These are phyloP conservation scores for Cystoderma amianthinum DNA, from an alignment of 768 basidiomycete genomes.

Conservation along the genomic window DNA sequence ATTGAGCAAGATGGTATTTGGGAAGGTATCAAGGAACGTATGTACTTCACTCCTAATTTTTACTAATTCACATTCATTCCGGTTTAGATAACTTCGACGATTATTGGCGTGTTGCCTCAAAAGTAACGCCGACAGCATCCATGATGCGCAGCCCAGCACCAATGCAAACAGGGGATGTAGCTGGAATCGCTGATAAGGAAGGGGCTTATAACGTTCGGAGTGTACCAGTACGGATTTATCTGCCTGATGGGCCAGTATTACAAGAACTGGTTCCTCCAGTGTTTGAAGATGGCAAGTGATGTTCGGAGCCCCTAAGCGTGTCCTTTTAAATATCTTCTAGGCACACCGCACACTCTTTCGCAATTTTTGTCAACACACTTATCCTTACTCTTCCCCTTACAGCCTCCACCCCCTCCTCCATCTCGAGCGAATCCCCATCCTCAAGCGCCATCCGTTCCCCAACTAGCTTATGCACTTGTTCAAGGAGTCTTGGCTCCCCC, in stretches of 20 bases:
- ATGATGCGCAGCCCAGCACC: conserved; percentile 54
- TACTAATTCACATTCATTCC: conserved; percentile 5
- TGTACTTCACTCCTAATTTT: conserved; percentile 21
- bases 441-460: conserved; percentile 25
- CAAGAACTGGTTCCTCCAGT: conserved; percentile 86
- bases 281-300: conserved; percentile 62
- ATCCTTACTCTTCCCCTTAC: conserved; percentile 70
- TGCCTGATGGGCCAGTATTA: conserved; percentile 85
- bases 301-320: conserved; percentile 1
- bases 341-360: conserved; percentile 64
- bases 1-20: conserved; percentile 94
- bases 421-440: conserved; percentile 31
- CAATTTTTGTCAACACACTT: conserved; percentile 65
- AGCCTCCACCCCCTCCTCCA: conserved; percentile 34
- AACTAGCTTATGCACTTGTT: conserved; percentile 71
- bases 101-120: conserved; percentile 91
- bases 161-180: conserved; percentile 49
- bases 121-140: conserved; percentile 79
- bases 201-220: conserved; percentile 84
- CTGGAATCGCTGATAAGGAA: conserved; percentile 57
- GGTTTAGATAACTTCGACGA: conserved; percentile 88
- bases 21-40: conserved; percentile 95
- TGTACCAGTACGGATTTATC: conserved; percentile 83
- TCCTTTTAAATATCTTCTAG: conserved; percentile 26
- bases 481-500: conserved; percentile 82